Conservation (phyloP, 2,329 filamentous ascomycete genomes). For the Pestalotiopsis sp. region DNA sequence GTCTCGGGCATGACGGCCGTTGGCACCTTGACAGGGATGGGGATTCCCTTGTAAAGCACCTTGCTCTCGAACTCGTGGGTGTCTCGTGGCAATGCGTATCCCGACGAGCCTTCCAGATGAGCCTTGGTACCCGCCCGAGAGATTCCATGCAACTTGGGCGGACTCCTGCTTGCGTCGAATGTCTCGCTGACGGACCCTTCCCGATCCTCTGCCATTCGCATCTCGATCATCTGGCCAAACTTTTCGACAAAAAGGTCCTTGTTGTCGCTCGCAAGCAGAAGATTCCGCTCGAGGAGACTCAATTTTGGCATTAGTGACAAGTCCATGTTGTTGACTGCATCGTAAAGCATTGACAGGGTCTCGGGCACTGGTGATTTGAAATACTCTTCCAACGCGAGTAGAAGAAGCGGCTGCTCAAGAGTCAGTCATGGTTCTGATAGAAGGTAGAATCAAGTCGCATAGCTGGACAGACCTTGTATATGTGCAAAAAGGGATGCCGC, state of each 20-base stretch:
- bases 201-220: slow-evolving; percentile 71
- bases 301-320: slow-evolving; percentile 88
- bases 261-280: slow-evolving; percentile 87
- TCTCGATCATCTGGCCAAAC: slow-evolving; percentile 91
- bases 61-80: slow-evolving; percentile 97
- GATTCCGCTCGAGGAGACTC: slow-evolving; percentile 79
- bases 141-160: slow-evolving; percentile 49
- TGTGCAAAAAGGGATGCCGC: slow-evolving; percentile 94
- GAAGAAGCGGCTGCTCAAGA: slow-evolving; percentile 70
- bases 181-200: slow-evolving; percentile 45
- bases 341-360: slow-evolving; percentile 85
- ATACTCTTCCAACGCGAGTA: slow-evolving; percentile 93
- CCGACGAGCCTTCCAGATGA: slow-evolving; percentile 62
- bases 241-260: slow-evolving; percentile 98
- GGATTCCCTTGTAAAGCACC: slow-evolving; percentile 94
- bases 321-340: slow-evolving; percentile 96
- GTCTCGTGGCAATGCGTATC: slow-evolving; percentile 82
- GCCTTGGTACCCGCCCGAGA: slow-evolving; percentile 66
- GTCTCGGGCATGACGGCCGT: slow-evolving; percentile 93
- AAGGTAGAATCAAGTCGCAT: neutral
- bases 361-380: slow-evolving; percentile 90
- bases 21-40: slow-evolving; percentile 94
- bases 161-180: slow-evolving; percentile 51
- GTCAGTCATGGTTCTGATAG: slow-evolving; percentile 19
- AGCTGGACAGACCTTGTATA: slow-evolving; percentile 77